Base-by-base conservation (phyloP, 2,329 filamentous ascomycete species). In the Arthrobotrys musiformis region DNA sequence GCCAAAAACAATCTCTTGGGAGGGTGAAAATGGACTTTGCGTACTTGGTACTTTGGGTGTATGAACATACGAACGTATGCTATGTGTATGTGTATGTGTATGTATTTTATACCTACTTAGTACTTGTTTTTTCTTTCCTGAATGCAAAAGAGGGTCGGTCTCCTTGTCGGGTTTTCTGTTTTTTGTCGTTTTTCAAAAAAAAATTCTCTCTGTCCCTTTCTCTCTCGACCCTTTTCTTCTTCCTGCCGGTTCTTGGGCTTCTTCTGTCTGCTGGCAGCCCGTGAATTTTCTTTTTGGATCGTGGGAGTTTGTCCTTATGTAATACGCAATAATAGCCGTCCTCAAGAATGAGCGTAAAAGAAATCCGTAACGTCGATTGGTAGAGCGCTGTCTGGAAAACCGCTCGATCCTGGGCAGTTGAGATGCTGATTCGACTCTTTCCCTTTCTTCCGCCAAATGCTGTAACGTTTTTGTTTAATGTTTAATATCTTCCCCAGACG, bases 1-100 rank as follows among this genome's bases (percentile, higher is more conserved):
- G 69, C 64, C 44, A 52, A 66, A 58, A 64, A n/a, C n/a, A n/a
- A 64, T 69, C 63, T 76, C 70, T 64, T 76, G 70, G 64, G 33
- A 58, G 50, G 58, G 58, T 30, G 54, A 61, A 58, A 58, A 26
- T 58, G 54, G 26, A 58, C 33, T 26, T 58, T 24, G 11, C 5
- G 52, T 37, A 30, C 52, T n/a, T n/a, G n/a, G n/a, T n/a, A n/a
- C n/a, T n/a, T n/a, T n/a, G n/a, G 6, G 19, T 13, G 46, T 50
- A 2, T 50, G 22, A 7, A n/a, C 7, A 15, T 17, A 35, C n/a
- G 30, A 24, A 54, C 4, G 46, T 24, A 52, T 7, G 30, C 30
- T 7, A n/a, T 40, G 2, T 40, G 37, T 40, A n/a, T 40, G 37
- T 40, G 15, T 54, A 22, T n/a, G 24, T 42, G 26, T 22, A 26